Evolutionary conservation across 148 eudicot species (phyloP).

Genomic region (Camellia sinensis): DNA sequence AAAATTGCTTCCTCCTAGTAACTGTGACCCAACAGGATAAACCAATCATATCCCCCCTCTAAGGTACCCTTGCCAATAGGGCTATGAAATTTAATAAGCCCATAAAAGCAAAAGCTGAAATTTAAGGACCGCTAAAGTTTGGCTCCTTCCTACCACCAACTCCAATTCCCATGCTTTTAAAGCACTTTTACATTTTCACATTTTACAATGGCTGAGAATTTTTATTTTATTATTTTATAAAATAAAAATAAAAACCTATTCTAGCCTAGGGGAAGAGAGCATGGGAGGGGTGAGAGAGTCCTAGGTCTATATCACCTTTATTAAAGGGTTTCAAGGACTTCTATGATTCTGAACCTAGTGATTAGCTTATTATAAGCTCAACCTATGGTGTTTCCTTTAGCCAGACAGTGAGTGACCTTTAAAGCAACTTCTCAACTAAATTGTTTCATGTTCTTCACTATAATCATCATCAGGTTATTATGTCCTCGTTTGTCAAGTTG

Average conservation of each 20-base stretch:
- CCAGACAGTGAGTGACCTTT: background rate
- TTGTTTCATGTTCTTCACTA: background rate
- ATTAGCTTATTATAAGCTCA: background rate
- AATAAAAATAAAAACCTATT: background rate
- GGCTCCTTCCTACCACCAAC: slow-evolving; percentile 7
- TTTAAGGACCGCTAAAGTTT: slow-evolving; percentile 2
- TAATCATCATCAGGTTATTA: background rate
- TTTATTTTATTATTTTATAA: background rate
- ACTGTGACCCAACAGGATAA: too few species aligned
- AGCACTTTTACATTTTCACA: background rate
- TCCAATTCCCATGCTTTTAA: slow-evolving; percentile 4
- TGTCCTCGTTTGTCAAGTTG: too few species aligned
- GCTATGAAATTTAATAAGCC: background rate
- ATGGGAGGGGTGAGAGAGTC: too few species aligned
- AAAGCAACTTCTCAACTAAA: background rate
- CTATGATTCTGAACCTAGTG: background rate
- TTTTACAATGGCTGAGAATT: background rate
- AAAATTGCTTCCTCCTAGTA: too few species aligned
- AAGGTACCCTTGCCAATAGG: slow-evolving; percentile 17
- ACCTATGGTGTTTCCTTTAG: background rate
- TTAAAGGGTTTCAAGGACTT: background rate
- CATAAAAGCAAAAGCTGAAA: slow-evolving; percentile 19
- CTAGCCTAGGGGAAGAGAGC: background rate
- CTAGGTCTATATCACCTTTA: background rate
- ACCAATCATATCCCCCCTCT: too few species aligned